Evolutionary conservation across 352 stramenopile species (phyloP).

Genomic region (Stramenopiles sp.): DNA sequence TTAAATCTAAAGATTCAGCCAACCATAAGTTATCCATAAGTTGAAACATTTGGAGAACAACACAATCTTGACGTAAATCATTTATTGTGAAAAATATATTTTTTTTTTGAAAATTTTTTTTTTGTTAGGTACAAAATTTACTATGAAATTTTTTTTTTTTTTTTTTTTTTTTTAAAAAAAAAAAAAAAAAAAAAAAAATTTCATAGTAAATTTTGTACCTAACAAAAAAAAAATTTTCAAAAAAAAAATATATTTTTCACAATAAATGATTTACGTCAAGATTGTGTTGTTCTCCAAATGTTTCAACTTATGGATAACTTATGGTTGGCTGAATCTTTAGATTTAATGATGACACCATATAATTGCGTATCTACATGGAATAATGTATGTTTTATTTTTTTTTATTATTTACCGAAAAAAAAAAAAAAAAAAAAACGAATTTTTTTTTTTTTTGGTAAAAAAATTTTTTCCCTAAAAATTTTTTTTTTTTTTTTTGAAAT

Average conservation of each 20-base stretch:
- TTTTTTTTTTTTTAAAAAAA: slow-evolving; percentile 9
- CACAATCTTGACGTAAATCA: slow-evolving; percentile 56
- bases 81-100: slow-evolving; percentile 17
- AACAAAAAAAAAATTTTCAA: neutral
- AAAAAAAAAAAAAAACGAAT: no score
- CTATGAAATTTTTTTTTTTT: neutral
- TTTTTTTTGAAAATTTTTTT: slow-evolving; percentile 3
- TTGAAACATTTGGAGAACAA: slow-evolving; percentile 48
- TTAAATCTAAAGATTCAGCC: slow-evolving; percentile 48
- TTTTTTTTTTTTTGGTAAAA: no score
- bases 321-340: slow-evolving; percentile 37
- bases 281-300: slow-evolving; percentile 57
- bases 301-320: slow-evolving; percentile 49
- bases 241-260: slow-evolving; percentile 1
- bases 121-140: neutral
- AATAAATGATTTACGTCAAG: slow-evolving; percentile 22
- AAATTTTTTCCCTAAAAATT: no score
- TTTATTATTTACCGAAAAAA: no score
- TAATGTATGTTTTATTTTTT: slow-evolving; percentile 40
- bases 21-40: slow-evolving; percentile 56
- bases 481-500: no score
- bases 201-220: neutral
- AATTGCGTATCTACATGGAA: slow-evolving; percentile 43
- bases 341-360: slow-evolving; percentile 85
- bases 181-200: slow-evolving; percentile 9